phyloP scores from a whole-genome alignment of 2,329 filamentous ascomycete species.

The Penicillium sp. region DNA sequence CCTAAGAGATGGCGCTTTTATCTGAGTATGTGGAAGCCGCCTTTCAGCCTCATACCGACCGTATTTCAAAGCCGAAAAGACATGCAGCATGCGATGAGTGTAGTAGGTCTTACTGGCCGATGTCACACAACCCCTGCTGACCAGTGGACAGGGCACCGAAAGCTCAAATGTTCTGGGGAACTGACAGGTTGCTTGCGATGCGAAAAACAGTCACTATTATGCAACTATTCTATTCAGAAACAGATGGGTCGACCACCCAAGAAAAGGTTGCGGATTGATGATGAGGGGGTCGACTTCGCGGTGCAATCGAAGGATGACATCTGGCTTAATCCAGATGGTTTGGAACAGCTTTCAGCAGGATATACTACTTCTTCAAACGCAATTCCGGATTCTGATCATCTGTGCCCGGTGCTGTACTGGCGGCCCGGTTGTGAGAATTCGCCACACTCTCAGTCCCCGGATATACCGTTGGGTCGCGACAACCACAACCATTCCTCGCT shows the following conservation, averaged over 20 bases:
- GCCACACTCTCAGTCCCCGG: constrained; percentile 15
- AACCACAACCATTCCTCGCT: constrained; percentile 28
- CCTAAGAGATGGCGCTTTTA: constrained; percentile 10
- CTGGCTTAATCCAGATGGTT: constrained; percentile 26
- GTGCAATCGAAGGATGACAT: constrained; percentile 15
- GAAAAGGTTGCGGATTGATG: constrained; percentile 35
- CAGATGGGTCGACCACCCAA: constrained; percentile 49
- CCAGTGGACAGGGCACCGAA: constrained; percentile 41
- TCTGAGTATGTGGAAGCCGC: not conserved
- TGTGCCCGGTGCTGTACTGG: constrained; percentile 29
- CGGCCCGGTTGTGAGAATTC: constrained; percentile 2
- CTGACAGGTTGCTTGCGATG: constrained; percentile 43
- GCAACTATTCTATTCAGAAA: constrained; percentile 48
- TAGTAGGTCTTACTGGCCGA: constrained; percentile 34
- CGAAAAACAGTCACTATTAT: constrained; percentile 40
- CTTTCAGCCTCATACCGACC: constrained; percentile 1
- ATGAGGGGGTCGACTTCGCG: constrained; percentile 20
- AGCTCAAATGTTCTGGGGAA: constrained; percentile 49
- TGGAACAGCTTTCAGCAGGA: constrained; percentile 16
- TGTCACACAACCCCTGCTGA: constrained; percentile 14
- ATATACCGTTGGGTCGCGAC: constrained; percentile 24
- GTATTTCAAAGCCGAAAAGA: constrained; percentile 34
- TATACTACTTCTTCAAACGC: constrained; percentile 16
- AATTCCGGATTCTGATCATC: constrained; percentile 24
- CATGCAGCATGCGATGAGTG: constrained; percentile 50